Evolutionary conservation across 2,329 filamentous ascomycete genomes (phyloP), one percentile per base, ranked within the genome.

Genomic region (Epichloe sp.): DNA sequence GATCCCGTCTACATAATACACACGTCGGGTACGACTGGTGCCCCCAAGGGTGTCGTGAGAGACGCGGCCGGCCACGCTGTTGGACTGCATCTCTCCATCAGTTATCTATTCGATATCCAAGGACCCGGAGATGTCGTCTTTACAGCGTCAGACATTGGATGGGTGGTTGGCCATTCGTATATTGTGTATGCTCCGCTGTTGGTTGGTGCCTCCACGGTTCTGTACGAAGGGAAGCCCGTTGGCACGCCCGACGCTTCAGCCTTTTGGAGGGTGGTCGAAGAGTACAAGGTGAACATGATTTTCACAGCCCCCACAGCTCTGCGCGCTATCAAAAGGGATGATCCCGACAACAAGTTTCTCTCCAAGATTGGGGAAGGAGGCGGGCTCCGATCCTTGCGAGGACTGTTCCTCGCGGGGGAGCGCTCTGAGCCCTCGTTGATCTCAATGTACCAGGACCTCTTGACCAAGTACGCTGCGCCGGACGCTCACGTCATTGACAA

Each of bases 191-290:
- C 81, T 4, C 90, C 90, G 12, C 77, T 97, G 5, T 77, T 96
- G 2, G 80, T 85, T 0, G 90, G 90, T 5, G 89, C 90, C 2
- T 83, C 89, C 1, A 95, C 88, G 0, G 79, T 96, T 1, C 73
- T 96, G 0, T 96, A 89, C 65, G 90, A 96, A 68, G 91, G 90
- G n/a, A 96, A 96, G 58, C 90, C 90, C 0, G 75, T 95, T 12
- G 89, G 89, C 4, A 95, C 89, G 0, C 90, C 90, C 0, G 83
- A 95, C 59, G 86, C 88, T 0, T 85, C 87, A 5, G 85, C 85
- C 0, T 93, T 96, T 64, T 97, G 90, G 90, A 76, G 89, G 2
- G 80, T 95, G 17, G 68, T 94, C 4, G 83, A 89, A 57, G 86
- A 94, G 59, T 85, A 96, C 71, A 83, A 83, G 60, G 88, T 94